Base-by-base conservation (phyloP, 495 filamentous ascomycete species). In the Tuber aestivum region DNA sequence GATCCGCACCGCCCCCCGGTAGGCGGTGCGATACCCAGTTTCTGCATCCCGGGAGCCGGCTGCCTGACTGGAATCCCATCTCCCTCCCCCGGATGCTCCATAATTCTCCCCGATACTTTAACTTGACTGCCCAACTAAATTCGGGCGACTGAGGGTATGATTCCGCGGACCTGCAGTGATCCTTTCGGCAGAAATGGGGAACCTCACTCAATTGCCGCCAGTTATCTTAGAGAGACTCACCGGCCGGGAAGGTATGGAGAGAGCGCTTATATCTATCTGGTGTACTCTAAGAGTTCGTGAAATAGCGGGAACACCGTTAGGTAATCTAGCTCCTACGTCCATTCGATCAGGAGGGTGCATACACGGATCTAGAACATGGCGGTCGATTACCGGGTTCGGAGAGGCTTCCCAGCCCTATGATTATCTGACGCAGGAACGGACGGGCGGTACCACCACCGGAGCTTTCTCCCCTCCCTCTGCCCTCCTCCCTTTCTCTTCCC, bases 341-440 rank as follows among this genome's bases (percentile, higher is more conserved):
- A 0, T 45, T n/a, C 23, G 16, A 48, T 18, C 16, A 44, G 42
- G 16, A 20, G 42, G 42, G 14, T 40, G 45, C 45, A 50, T 61
- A n/a, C 14, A 65, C 35, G 35, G 56, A 65, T 65, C 56, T 65
- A 14, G 56, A 35, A 35, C 27, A 65, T 65, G 56, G 27, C 27
- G 56, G 56, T 65, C 56, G 56, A 65, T 65, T 65, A 8, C 56
- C 56, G 20, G 56, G 56, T 65, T 65, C 56, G 56, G 56, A 65
- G 56, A 65, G 18, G 56, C 32, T 65, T 65, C 56, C 56, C 35
- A 65, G 56, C 56, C 56, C 56, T 65, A 65, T 35, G 14, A 35
- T 14, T 35, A 16, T 32, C 27, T 35, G 3, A 65, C 14, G 56
- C 56, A 65, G 56, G 56, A 35, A 65, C 56, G 18, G 56, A 12